Conservation (phyloP, 129 eudicot genomes). For the Artemisia argyi region DNA sequence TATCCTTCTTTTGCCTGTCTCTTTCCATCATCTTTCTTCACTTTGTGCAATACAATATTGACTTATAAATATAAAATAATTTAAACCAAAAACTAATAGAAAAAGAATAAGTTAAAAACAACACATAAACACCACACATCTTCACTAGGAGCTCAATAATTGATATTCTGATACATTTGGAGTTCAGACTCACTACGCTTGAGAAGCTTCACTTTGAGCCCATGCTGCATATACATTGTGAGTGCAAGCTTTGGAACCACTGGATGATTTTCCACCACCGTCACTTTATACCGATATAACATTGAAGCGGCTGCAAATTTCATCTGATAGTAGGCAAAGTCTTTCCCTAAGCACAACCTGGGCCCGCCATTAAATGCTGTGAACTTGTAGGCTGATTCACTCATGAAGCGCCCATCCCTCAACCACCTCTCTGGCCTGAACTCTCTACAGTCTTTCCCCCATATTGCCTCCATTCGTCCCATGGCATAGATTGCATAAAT, state of each 20-base stretch:
- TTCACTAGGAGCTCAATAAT: conserved; percentile 26
- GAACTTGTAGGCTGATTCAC: conserved; percentile 96
- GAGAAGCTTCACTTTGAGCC: conserved; percentile 64
- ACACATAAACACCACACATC: conserved; percentile 17
- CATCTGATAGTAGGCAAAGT: conserved; percentile 98
- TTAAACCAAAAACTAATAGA: conserved; percentile 16
- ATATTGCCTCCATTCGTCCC: conserved; percentile 96
- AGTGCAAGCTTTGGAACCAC: conserved; percentile 86
- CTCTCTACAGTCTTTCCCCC: conserved; percentile 93
- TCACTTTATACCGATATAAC: conserved; percentile 64
- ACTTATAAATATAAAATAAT: conserved; percentile 28
- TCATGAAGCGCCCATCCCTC: conserved; percentile 79
- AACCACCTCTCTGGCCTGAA: conserved; percentile 95
- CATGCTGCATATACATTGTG: conserved; percentile 95
- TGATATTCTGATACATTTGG: conserved; percentile 37
- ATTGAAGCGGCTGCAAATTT: conserved; percentile 94
- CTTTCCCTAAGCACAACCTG: conserved; percentile 89
- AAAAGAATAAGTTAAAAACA: conserved; percentile 20
- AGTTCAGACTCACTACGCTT: conserved; percentile 51
- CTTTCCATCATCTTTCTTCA: conserved; percentile 25
- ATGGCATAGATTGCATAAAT: conserved; percentile 86
- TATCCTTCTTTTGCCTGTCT: conserved; percentile 15
- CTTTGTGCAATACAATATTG: conserved; percentile 24
- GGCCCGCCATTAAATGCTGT: conserved; percentile 97
- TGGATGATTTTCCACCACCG: conserved; percentile 57